Conservation (phyloP, 345 rosid genomes). For the Melastoma malabathricum region DNA sequence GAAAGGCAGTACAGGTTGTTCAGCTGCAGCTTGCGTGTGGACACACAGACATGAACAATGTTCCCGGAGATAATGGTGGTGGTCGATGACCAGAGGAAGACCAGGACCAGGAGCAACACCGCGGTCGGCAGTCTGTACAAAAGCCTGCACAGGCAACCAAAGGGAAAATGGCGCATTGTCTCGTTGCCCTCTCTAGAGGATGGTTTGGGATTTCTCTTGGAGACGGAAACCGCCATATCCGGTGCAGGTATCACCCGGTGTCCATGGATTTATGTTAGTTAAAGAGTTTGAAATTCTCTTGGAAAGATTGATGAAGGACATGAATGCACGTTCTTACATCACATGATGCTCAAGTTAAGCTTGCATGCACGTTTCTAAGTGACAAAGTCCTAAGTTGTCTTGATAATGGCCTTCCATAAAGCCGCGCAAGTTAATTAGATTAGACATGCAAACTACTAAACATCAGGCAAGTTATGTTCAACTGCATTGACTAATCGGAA, state of each 20-base stretch:
- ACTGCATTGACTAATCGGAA: too few species aligned
- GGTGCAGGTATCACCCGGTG: not conserved
- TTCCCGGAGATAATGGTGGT: constrained; percentile 56
- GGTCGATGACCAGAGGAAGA: constrained; percentile 65
- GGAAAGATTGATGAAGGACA: not conserved
- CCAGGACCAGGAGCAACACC: constrained; percentile 26
- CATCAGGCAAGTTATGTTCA: too few species aligned
- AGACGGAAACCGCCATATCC: constrained; percentile 39
- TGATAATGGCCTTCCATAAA: too few species aligned
- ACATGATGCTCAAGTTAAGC: constrained; percentile 1
- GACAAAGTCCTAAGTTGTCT: too few species aligned
- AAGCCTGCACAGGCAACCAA: constrained; percentile 18
- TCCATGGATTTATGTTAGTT: not conserved
- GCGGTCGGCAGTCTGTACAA: constrained; percentile 34
- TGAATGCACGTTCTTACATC: constrained; percentile 29
- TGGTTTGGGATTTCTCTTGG: constrained; percentile 34
- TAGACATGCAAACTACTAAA: too few species aligned
- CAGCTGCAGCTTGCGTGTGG: constrained; percentile 79
- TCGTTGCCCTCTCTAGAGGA: constrained; percentile 16
- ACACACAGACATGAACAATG: constrained; percentile 52
- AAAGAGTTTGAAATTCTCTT: not conserved
- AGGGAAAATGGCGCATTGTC: constrained; percentile 3
- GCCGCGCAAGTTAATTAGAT: too few species aligned
- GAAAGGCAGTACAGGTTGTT: constrained; percentile 69
- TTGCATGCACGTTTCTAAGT: constrained; percentile 28